A percentile compares a stretch with the other conserved stretches of the same genome.
phyloP scores from a whole-genome alignment of 805 yeast genomes.

The Lipomyces mesembrius region DNA sequence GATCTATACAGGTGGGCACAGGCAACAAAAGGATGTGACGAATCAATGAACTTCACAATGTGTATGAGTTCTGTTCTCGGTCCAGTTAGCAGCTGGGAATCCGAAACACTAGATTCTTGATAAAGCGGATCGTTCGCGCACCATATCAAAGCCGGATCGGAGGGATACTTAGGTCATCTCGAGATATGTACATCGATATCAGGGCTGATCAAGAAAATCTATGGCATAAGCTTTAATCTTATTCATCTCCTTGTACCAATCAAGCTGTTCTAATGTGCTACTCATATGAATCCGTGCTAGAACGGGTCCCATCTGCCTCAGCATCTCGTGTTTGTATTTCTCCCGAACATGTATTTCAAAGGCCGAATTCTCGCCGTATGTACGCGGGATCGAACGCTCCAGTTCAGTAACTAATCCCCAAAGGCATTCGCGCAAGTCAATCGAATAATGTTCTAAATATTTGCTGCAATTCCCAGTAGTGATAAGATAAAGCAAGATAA shows the following conservation, averaged over 20 bases:
- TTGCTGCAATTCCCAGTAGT: not conserved
- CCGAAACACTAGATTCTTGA: too few species aligned
- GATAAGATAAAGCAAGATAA: conserved; percentile 10
- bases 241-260: conserved; percentile 17
- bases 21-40: too few species aligned
- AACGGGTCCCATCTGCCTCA: conserved; percentile 7
- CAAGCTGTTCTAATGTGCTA: conserved; percentile 5
- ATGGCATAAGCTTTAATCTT: conserved; percentile 5
- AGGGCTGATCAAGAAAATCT: not conserved
- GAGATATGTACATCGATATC: not conserved
- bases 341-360: not conserved
- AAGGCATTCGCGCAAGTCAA: conserved; percentile 16
- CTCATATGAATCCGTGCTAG: conserved; percentile 8
- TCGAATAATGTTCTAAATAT: not conserved
- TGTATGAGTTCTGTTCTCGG: too few species aligned
- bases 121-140: too few species aligned
- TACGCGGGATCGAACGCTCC: conserved; percentile 8
- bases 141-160: too few species aligned
- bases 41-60: too few species aligned
- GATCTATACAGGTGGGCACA: too few species aligned
- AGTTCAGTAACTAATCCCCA: conserved; percentile 17
- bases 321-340: not conserved
- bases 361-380: conserved; percentile 8
- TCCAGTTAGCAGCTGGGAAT: too few species aligned
- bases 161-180: not conserved